Conservation (phyloP, 164 flowering plant species). For the Macadamia integrifolia region DNA sequence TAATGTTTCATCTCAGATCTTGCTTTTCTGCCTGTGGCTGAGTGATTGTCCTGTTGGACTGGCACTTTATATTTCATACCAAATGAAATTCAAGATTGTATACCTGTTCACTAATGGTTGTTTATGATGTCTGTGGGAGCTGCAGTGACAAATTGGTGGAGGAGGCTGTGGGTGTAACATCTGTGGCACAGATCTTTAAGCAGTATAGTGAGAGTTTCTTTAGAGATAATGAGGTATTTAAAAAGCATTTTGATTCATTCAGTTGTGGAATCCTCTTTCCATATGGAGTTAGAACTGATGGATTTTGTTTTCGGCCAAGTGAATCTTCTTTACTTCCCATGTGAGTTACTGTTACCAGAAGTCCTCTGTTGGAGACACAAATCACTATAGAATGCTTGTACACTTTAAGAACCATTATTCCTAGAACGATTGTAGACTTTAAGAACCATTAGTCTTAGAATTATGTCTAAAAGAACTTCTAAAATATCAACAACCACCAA, state of each 20-base stretch:
- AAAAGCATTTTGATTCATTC: background rate
- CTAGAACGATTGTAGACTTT: no score
- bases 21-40: background rate
- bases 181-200: slow-evolving; percentile 68
- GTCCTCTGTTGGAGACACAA: background rate
- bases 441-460: background rate
- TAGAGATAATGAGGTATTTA: slow-evolving; percentile 60
- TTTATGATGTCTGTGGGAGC: slow-evolving; percentile 9
- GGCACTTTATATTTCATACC: background rate
- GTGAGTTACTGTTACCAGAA: no score
- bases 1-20: background rate
- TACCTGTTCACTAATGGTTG: background rate
- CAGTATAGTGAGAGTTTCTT: slow-evolving; percentile 57
- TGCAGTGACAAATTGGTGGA: slow-evolving; percentile 68
- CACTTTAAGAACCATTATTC: no score
- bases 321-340: no score
- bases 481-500: background rate
- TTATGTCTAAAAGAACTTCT: background rate
- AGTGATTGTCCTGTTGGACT: background rate
- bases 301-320: no score
- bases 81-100: background rate
- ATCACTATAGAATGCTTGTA: background rate
- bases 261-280: background rate
- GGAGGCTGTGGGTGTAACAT: slow-evolving; percentile 49
- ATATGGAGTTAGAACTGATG: slow-evolving; percentile 9